Percentiles rank a stretch among this genome's conserved stretches.
Conservation (phyloP, 805 yeast species). For the Schizosaccharomyces octosporus region DNA sequence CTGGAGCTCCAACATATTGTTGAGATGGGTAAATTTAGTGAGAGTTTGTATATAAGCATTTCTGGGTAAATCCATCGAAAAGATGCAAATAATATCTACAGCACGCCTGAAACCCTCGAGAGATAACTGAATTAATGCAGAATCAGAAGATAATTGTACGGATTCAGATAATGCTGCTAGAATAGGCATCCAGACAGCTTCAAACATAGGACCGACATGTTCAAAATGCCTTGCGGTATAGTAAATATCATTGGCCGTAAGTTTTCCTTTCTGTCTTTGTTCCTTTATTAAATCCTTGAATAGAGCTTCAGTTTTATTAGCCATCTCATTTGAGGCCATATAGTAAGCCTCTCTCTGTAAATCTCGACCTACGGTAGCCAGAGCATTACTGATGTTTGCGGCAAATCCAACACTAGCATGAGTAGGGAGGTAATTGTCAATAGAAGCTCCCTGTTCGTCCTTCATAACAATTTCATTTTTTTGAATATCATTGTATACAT, state of each 20-base stretch:
- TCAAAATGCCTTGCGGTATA: conserved; percentile 70
- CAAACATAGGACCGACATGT: conserved; percentile 82
- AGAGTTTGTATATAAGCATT: conserved; percentile 75
- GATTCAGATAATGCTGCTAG: conserved; percentile 87
- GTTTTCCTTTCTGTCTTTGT: conserved; percentile 2
- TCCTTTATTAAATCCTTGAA: conserved; percentile 37
- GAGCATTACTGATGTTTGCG: conserved; percentile 13
- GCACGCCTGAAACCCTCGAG: conserved; percentile 70
- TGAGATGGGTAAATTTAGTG: conserved; percentile 62
- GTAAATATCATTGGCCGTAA: conserved; percentile 19
- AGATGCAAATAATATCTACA: conserved; percentile 58
- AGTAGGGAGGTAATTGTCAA: neutral
- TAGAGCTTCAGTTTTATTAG: conserved; percentile 65
- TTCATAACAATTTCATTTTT: conserved; percentile 68
- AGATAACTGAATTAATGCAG: conserved; percentile 29
- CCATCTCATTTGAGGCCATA: conserved; percentile 78
- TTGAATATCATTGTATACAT: conserved; percentile 55
- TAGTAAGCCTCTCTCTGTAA: conserved; percentile 60
- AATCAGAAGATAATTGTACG: conserved; percentile 66
- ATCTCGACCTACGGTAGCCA: conserved; percentile 34
- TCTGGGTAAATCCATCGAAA: conserved; percentile 62
- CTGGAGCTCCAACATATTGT: conserved; percentile 54
- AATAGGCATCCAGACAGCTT: conserved; percentile 88
- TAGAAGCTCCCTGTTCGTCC: conserved; percentile 81
- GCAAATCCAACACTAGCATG: neutral